Evolutionary conservation across 371 early-diverging fungal genomes (phyloP).

Genomic region (Syncephalis plumigaleata): DNA sequence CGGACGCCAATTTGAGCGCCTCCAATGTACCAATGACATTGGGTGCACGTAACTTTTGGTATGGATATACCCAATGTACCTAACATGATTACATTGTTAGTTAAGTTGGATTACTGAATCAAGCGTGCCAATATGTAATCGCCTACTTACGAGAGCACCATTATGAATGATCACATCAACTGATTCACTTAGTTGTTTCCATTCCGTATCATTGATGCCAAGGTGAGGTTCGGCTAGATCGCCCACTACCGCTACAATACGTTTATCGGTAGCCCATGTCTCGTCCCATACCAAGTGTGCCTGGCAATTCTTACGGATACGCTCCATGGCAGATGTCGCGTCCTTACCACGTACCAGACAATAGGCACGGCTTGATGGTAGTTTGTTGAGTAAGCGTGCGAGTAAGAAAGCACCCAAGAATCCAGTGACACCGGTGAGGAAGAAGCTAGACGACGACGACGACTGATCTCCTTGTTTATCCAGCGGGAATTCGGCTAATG

Average conservation of each 20-base stretch:
- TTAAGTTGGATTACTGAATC: too few relatives aligned
- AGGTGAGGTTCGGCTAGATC: constrained; percentile 62
- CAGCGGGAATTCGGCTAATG: constrained; percentile 5
- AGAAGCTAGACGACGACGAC: constrained; percentile 41
- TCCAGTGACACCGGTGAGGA: constrained; percentile 93
- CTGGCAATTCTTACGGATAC: constrained; percentile 48
- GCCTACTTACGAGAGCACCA: constrained; percentile 57
- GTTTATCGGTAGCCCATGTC: constrained; percentile 24
- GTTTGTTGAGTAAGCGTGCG: constrained; percentile 32
- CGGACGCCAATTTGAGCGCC: constrained; percentile 56
- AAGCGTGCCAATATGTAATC: neutral
- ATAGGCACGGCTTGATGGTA: constrained; percentile 38
- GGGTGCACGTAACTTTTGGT: constrained; percentile 75
- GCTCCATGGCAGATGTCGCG: constrained; percentile 30
- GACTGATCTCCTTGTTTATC: constrained; percentile 6
- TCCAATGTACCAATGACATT: constrained; percentile 83
- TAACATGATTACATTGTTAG: constrained; percentile 4
- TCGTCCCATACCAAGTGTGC: constrained; percentile 71
- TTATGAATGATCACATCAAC: constrained; percentile 85
- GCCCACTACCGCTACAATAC: constrained; percentile 62
- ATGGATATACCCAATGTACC: constrained; percentile 98
- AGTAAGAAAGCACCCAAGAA: constrained; percentile 94
- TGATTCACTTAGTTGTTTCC: constrained; percentile 34
- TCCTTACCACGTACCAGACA: constrained; percentile 78
- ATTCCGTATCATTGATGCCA: constrained; percentile 50